phyloP scores from a whole-genome alignment of 129 eudicot species.

The Silybum marianum region DNA sequence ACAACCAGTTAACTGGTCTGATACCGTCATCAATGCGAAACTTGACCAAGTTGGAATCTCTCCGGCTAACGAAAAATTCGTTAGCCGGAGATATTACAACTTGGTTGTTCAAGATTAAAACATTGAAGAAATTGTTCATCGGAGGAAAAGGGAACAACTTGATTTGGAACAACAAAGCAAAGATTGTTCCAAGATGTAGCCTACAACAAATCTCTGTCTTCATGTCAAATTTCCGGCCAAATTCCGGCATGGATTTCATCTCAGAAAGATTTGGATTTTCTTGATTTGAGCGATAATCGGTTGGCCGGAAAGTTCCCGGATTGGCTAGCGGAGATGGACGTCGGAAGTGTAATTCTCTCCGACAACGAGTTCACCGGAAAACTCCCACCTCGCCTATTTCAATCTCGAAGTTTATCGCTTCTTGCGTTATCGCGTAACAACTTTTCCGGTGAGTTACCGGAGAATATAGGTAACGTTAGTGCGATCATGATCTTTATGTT shows the following conservation, averaged over 20 bases:
- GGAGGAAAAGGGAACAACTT: slow-evolving; percentile 51
- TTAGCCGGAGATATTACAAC: slow-evolving; percentile 55
- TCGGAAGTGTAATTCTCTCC: slow-evolving; percentile 52
- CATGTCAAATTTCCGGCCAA: slow-evolving; percentile 39
- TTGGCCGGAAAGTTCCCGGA: slow-evolving; percentile 48
- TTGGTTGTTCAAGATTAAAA: slow-evolving; percentile 45
- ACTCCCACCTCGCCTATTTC: slow-evolving; percentile 51
- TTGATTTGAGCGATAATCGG: slow-evolving; percentile 50
- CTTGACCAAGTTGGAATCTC: slow-evolving; percentile 39
- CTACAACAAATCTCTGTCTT: slow-evolving; percentile 43
- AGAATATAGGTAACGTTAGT: slow-evolving; percentile 53
- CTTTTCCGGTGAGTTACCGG: slow-evolving; percentile 57
- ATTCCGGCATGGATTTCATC: slow-evolving; percentile 56
- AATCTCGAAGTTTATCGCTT: slow-evolving; percentile 42
- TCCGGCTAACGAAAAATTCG: slow-evolving; percentile 45
- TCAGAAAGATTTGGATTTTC: slow-evolving; percentile 41
- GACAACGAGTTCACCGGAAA: slow-evolving; percentile 52
- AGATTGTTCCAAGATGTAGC: slow-evolving; percentile 52
- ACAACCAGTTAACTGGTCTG: slow-evolving; percentile 42
- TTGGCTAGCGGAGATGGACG: slow-evolving; percentile 64
- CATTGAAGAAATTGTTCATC: slow-evolving; percentile 40
- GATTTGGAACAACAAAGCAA: slow-evolving; percentile 49
- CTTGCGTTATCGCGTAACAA: slow-evolving; percentile 60
- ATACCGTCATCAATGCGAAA: slow-evolving; percentile 46
- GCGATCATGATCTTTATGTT: slow-evolving; percentile 54